Evolutionary conservation across 352 stramenopile species (phyloP).

Genomic region (Phytophthora tentaculata): DNA sequence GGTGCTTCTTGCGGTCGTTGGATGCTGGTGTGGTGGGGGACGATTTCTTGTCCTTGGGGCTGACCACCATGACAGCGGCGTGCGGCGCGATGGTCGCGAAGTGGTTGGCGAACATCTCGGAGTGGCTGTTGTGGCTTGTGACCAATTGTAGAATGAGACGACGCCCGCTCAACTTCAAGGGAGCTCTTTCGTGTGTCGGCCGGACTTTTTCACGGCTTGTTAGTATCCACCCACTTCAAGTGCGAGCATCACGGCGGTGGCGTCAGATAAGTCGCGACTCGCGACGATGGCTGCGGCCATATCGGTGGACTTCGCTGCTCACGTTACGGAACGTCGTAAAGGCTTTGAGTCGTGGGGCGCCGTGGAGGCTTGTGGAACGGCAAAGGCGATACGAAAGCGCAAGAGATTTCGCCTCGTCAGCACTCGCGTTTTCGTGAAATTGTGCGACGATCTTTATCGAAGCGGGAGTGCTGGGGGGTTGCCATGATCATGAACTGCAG

Average conservation of each 20-base stretch:
- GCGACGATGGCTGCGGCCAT: slow-evolving; percentile 1
- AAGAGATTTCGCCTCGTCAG: not conserved
- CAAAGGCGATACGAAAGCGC: not conserved
- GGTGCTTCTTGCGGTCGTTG: slow-evolving; percentile 16
- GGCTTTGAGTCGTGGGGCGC: too few relatives aligned
- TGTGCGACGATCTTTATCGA: not conserved
- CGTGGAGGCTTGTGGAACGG: not conserved
- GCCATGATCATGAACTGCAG: too few relatives aligned
- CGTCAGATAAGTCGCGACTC: slow-evolving; percentile 9
- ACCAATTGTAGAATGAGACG: slow-evolving; percentile 41
- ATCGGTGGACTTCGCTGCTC: not conserved
- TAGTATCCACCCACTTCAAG: slow-evolving; percentile 2
- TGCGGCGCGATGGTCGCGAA: slow-evolving; percentile 42
- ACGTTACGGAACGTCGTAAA: not conserved
- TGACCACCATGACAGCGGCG: slow-evolving; percentile 31
- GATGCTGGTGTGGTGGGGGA: not conserved
- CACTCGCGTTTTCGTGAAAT: not conserved
- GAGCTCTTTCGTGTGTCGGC: slow-evolving; percentile 21
- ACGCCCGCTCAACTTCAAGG: slow-evolving; percentile 26
- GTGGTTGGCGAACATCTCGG: slow-evolving; percentile 41
- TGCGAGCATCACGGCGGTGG: not conserved
- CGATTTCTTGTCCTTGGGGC: slow-evolving; percentile 10
- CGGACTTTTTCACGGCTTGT: slow-evolving; percentile 19
- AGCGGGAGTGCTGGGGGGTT: too few relatives aligned
- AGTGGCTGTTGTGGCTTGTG: slow-evolving; percentile 4